These are phyloP conservation scores for Malassezia sympodialis DNA, from an alignment of 1,284 basidiomycete species.

Conservation along the genomic window DNA sequence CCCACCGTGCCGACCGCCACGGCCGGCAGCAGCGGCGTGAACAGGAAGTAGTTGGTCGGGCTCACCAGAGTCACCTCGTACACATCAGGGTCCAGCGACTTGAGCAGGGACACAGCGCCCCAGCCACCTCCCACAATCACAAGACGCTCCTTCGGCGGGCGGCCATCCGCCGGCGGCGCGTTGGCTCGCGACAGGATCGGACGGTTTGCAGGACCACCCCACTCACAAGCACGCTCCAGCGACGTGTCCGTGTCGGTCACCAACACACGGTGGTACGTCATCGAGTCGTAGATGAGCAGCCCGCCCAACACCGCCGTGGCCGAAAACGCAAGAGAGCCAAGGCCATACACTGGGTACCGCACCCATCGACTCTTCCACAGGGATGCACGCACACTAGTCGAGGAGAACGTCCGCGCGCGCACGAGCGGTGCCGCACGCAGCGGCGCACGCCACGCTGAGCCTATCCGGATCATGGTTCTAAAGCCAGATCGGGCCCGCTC, in stretches of 20 bases:
- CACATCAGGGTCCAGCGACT: constrained; percentile 32
- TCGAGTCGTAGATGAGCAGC: constrained; percentile 10
- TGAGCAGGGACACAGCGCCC: constrained; percentile 42
- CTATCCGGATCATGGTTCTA: neutral
- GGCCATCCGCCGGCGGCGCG: constrained; percentile 12
- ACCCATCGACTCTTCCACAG: constrained; percentile 4
- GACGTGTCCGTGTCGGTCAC: neutral
- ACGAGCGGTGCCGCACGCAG: neutral
- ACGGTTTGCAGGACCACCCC: constrained; percentile 41
- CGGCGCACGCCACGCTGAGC: neutral
- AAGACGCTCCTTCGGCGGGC: constrained; percentile 32
- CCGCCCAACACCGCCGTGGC: constrained; percentile 1
- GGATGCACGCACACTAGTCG: neutral
- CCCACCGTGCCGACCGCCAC: constrained; percentile 46
- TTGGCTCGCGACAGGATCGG: constrained; percentile 34
- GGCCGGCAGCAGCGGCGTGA: constrained; percentile 45
- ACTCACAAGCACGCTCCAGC: constrained; percentile 13
- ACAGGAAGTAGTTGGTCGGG: constrained; percentile 47
- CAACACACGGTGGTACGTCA: constrained; percentile 7
- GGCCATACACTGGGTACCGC: constrained; percentile 9
- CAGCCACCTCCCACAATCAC: constrained; percentile 47
- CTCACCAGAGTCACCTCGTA: constrained; percentile 45
- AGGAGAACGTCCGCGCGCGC: neutral
- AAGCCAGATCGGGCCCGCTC: neutral
- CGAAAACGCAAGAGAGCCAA: constrained; percentile 3